Percentiles rank a stretch among this genome's conserved stretches.
Evolutionary conservation across 2,329 filamentous ascomycete genomes (phyloP).

Genomic region (Alternaria burnsii): DNA sequence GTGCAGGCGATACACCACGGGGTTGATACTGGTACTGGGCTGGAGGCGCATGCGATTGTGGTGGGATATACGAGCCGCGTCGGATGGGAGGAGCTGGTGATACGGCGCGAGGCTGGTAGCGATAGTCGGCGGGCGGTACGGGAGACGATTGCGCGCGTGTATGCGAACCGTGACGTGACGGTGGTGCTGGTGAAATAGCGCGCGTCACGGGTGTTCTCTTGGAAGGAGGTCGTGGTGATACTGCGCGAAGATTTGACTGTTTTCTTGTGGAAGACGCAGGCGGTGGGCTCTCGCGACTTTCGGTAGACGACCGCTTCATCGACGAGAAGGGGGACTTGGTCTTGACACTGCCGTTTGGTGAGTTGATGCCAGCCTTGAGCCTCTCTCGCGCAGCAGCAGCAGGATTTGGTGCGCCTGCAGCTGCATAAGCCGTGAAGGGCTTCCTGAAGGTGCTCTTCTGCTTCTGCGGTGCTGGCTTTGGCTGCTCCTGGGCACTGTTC

Average conservation of each 20-base stretch:
- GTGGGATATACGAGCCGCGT: constrained; percentile 33
- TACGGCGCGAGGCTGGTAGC: constrained; percentile 28
- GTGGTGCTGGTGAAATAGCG: constrained; percentile 52
- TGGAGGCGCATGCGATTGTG: constrained; percentile 41
- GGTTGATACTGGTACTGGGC: constrained; percentile 22
- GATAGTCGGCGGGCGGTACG: constrained; percentile 36
- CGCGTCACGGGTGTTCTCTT: constrained; percentile 44
- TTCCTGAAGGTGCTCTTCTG: constrained; percentile 68
- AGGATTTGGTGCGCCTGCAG: constrained; percentile 53
- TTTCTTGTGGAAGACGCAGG: constrained; percentile 34
- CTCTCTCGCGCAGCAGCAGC: constrained; percentile 50
- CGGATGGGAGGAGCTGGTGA: constrained; percentile 40
- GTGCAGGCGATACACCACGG: constrained; percentile 39
- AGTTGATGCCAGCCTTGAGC: constrained; percentile 40
- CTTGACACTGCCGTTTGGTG: constrained; percentile 46
- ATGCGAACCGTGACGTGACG: constrained; percentile 32
- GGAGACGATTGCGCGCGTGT: constrained; percentile 41
- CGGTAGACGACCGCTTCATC: constrained; percentile 58
- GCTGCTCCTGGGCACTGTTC: constrained; percentile 55
- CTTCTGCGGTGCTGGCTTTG: constrained; percentile 56
- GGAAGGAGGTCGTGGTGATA: constrained; percentile 52
- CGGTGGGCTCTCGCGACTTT: constrained; percentile 45
- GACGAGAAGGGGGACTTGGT: constrained; percentile 59
- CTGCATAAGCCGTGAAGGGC: constrained; percentile 70
- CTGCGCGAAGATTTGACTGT: constrained; percentile 47